Percentiles rank a stretch among this genome's conserved stretches.
phyloP scores from a whole-genome alignment of 768 basidiomycete genomes.

The Rhizopogon roseolus region DNA sequence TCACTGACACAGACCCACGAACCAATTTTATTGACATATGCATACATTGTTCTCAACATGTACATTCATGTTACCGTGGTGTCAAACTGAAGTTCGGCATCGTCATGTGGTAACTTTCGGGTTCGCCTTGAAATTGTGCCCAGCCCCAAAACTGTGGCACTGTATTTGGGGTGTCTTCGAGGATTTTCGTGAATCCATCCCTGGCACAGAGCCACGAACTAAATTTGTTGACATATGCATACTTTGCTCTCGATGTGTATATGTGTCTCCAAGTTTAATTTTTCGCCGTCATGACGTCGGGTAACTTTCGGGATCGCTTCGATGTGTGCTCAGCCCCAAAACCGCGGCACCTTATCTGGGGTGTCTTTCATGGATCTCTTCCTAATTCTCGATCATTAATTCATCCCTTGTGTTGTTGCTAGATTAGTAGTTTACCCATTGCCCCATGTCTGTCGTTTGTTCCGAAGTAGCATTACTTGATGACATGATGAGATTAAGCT shows the following conservation, averaged over 20 bases:
- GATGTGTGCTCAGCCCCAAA: background rate
- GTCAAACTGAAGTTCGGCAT: background rate
- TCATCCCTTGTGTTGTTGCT: too few species aligned
- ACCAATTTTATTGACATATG: background rate
- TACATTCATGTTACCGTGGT: background rate
- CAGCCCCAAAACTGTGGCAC: background rate
- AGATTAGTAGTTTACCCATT: background rate
- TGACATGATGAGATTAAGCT: background rate
- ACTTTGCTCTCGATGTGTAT: background rate
- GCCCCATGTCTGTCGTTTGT: background rate
- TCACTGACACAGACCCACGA: too few species aligned
- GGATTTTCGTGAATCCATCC: background rate
- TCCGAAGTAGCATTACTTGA: background rate
- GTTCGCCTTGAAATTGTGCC: background rate
- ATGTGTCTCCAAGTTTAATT: too few species aligned
- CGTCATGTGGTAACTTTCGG: background rate
- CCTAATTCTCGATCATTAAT: too few species aligned
- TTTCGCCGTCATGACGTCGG: background rate
- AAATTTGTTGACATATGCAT: background rate
- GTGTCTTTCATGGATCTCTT: background rate
- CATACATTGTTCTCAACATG: background rate
- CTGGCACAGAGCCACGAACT: too few species aligned
- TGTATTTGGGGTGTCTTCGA: background rate
- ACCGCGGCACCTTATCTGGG: background rate
- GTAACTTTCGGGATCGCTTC: background rate